phyloP scores from a whole-genome alignment of 2,329 filamentous ascomycete species.

The Immersiporthe knoxdaviesiana region DNA sequence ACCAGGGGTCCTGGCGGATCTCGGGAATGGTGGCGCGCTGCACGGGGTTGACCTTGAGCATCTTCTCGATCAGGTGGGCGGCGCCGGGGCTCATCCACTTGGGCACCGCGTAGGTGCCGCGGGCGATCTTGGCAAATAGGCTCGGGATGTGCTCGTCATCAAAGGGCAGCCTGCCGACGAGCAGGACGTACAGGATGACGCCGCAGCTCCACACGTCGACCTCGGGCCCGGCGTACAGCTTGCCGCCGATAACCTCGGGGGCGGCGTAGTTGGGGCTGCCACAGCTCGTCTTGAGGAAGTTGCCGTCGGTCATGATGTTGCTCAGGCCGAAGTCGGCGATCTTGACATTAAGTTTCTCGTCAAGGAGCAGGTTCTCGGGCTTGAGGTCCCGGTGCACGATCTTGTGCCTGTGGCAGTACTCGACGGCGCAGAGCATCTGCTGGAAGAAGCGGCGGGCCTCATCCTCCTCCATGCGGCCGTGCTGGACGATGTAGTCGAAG shows the following conservation, averaged over 20 bases:
- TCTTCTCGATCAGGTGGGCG: conserved; percentile 80
- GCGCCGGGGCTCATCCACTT: conserved; percentile 88
- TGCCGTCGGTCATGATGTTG: conserved; percentile 99
- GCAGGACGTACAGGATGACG: conserved; percentile 83
- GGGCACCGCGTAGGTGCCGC: conserved; percentile 90
- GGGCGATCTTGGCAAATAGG: conserved; percentile 95
- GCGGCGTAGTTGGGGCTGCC: conserved; percentile 98
- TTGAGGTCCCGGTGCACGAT: conserved; percentile 98
- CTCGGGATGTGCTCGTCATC: conserved; percentile 98
- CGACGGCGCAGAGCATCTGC: conserved; percentile 97
- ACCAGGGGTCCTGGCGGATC: conserved; percentile 93
- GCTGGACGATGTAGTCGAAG: conserved; percentile 96
- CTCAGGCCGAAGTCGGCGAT: conserved; percentile 98
- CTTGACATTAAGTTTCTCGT: conserved; percentile 96
- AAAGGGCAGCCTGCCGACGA: conserved; percentile 85
- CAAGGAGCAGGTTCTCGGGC: conserved; percentile 92
- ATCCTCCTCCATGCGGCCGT: conserved; percentile 87
- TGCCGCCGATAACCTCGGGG: conserved; percentile 96
- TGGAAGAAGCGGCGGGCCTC: conserved; percentile 98
- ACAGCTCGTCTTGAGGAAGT: conserved; percentile 98
- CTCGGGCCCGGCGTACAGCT: conserved; percentile 95
- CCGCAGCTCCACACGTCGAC: conserved; percentile 98
- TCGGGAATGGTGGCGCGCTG: conserved; percentile 93
- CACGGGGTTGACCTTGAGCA: conserved; percentile 94
- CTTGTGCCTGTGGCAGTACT: conserved; percentile 98